Conservation (phyloP, 305 asterid species). For the Salvia sclarea region DNA sequence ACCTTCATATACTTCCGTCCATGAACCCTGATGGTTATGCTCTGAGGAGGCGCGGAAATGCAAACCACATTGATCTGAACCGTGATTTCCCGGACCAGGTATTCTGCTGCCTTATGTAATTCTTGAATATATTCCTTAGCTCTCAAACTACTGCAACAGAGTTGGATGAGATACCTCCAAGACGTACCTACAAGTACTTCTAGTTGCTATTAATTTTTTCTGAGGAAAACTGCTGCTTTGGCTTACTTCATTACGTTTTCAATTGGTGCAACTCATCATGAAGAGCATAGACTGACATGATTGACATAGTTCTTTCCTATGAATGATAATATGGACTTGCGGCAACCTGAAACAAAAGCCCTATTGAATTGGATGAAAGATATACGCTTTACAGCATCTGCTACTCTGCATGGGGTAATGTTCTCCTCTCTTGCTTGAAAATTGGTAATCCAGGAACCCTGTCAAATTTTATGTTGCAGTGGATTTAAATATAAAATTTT, state of each 20-base stretch:
- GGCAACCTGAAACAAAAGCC: constrained; percentile 98
- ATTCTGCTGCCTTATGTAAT: constrained; percentile 32
- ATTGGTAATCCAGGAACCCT: constrained; percentile 19
- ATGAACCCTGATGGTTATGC: constrained; percentile 88
- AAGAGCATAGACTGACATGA: constrained; percentile 55
- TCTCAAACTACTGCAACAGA: constrained; percentile 14
- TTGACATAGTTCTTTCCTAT: constrained; percentile 87
- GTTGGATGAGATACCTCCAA: background rate
- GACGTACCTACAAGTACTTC: constrained; percentile 6
- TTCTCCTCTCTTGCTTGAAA: constrained; percentile 16
- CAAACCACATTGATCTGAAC: constrained; percentile 74
- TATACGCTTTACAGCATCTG: constrained; percentile 82
- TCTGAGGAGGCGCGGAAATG: constrained; percentile 73
- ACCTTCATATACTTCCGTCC: constrained; percentile 90
- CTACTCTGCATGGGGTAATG: constrained; percentile 94
- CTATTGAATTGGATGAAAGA: constrained; percentile 80
- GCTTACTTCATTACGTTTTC: constrained; percentile 18
- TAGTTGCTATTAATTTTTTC: background rate
- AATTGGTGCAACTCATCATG: constrained; percentile 35
- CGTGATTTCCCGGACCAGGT: constrained; percentile 97
- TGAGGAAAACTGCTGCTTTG: constrained; percentile 10
- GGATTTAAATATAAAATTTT: background rate
- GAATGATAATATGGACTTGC: constrained; percentile 75
- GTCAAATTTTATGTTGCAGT: background rate
- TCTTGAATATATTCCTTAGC: constrained; percentile 6